Evolutionary conservation across 192 early-diverging fungal species (phyloP), one percentile per base, ranked within the genome.

Genomic region (Rhizophagus clarus): DNA sequence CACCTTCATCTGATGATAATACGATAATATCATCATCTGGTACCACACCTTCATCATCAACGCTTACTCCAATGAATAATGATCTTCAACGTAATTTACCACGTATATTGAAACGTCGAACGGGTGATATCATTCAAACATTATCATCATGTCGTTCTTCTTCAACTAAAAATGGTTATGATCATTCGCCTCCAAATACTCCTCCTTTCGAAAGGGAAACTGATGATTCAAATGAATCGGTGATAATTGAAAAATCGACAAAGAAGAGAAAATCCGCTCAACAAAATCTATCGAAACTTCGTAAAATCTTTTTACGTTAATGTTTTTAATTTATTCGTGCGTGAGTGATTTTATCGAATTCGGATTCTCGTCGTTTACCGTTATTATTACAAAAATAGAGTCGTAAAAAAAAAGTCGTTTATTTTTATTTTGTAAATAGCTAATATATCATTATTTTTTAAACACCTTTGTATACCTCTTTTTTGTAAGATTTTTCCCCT

Each of bases 91-190:
- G 40, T 0, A 31, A 12, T 29, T 17, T 72, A 4, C 45, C 68
- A 42, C 68, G 34, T n/a, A 17, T 70, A 17, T 40, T 72, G 5
- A 70, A 22, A 72, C 40, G 34, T n/a, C 37, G 40, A 72, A 40
- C 69, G 20, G 69, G 69, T 11, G 40, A 72, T 47, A 72, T 72
- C 8, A 72, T 72, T 28, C 69, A 72, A 72, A 28, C 71, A 24
- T 49, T 72, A 15, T 10, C 71, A 4, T 72, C 71, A 28, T 72
- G 71, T 72, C 37, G 45, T 72, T 45, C 71, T 2, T 47, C 26
- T 2, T 26, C 24, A n/a, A 72, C 45, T 20, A 72, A 72, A 49
- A 72, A 49, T 72, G 71, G 71, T 29, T 72, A 72, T 12, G 71
- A 72, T 72, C 40, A 24, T 9, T 45, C 37, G 1, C 42, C 71